Evolutionary conservation across 768 basidiomycete genomes (phyloP).

Genomic region (Russula vinacea): DNA sequence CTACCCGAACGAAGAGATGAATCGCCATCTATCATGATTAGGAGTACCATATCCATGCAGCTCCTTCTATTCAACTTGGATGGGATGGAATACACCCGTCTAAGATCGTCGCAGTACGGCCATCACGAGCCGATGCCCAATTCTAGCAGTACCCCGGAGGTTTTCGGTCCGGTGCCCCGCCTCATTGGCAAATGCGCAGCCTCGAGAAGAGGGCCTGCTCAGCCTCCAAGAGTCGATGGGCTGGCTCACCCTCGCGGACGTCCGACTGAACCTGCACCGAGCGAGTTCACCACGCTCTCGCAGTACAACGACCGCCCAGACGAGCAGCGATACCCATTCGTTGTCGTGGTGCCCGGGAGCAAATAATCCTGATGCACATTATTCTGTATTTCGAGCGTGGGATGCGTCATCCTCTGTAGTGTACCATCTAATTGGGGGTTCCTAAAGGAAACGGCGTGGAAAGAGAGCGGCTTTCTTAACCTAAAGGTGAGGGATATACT

Average conservation of each 20-base stretch:
- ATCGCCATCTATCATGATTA: no score
- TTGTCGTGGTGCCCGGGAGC: conserved; percentile 34
- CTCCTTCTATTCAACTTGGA: no score
- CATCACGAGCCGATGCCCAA: no score
- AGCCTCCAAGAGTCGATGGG: conserved; percentile 30
- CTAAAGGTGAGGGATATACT: background rate
- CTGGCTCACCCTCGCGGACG: conserved; percentile 35
- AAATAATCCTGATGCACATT: conserved; percentile 43
- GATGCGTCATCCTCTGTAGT: conserved; percentile 50
- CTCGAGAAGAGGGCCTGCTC: conserved; percentile 18
- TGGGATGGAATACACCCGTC: no score
- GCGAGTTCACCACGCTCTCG: conserved; percentile 30
- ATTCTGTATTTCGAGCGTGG: conserved; percentile 49
- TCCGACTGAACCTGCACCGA: conserved; percentile 29
- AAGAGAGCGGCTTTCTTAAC: conserved; percentile 51
- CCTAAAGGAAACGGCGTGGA: conserved; percentile 60
- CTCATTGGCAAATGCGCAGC: conserved; percentile 35
- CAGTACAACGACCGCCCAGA: conserved; percentile 31
- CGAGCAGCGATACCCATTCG: conserved; percentile 32
- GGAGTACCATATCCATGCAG: no score
- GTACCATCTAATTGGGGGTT: conserved; percentile 31
- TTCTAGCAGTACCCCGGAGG: no score
- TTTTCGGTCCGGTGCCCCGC: conserved; percentile 31
- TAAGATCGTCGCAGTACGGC: no score
- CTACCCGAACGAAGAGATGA: no score